Evolutionary conservation across 1,284 basidiomycete species (phyloP).

Genomic region (Inonotus obliquus): DNA sequence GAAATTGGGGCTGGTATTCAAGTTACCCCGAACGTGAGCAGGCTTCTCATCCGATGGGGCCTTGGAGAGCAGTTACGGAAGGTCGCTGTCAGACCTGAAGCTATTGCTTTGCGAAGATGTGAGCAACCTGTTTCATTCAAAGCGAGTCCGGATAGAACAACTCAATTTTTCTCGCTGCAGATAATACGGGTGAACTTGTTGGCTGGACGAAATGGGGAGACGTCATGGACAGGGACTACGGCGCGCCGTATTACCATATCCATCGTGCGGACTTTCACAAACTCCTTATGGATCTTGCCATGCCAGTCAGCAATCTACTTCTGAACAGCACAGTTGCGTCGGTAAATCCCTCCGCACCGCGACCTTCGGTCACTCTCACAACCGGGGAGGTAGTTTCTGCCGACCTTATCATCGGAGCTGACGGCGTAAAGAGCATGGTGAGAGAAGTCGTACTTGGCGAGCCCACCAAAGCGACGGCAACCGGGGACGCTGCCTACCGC

Average conservation of each 20-base stretch:
- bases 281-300: conserved; percentile 26
- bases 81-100: conserved; percentile 36
- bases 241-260: conserved; percentile 44
- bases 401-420: conserved; percentile 51
- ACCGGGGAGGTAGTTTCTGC: conserved; percentile 36
- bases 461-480: conserved; percentile 32
- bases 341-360: conserved; percentile 36
- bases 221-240: conserved; percentile 34
- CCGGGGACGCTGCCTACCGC: conserved; percentile 52
- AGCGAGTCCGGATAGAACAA: neutral
- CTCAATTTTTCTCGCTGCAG: conserved; percentile 12
- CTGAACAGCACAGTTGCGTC: conserved; percentile 27
- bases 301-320: conserved; percentile 22
- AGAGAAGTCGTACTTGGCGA: conserved; percentile 39
- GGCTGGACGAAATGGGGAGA: conserved; percentile 39
- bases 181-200: conserved; percentile 37
- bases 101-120: conserved; percentile 38
- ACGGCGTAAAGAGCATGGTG: conserved; percentile 49
- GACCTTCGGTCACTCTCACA: conserved; percentile 32
- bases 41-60: conserved; percentile 40
- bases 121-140: conserved; percentile 5
- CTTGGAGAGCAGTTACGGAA: conserved; percentile 32
- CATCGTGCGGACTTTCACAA: conserved; percentile 39
- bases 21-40: conserved; percentile 41
- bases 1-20: conserved; percentile 51